Evolutionary conservation across 148 eudicot species (phyloP), one percentile per base, ranked within the genome.

Genomic region (Drosera capensis): DNA sequence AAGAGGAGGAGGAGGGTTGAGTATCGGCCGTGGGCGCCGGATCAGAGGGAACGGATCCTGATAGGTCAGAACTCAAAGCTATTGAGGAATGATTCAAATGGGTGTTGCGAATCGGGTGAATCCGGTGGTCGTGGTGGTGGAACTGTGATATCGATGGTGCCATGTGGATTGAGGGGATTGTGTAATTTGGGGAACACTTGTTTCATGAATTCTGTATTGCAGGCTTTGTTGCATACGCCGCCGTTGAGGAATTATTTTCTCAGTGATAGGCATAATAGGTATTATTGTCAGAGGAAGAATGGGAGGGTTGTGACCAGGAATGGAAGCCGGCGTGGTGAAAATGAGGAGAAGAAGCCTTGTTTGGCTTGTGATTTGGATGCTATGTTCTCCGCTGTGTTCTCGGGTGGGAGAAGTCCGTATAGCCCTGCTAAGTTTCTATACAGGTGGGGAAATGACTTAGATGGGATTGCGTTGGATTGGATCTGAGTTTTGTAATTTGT

Each of bases 331-430:
- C 43, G 36, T 2, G 14, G 25, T 19, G 22, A 54, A 23, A 70
- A 56, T 17, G 65, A 58, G 24, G 16, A 21, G 3, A 7, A 9
- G 45, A 68, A 41, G 30, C 30, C 72, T 59, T 82, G 93, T 49
- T 68, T 82, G 74, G 77, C 85, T 55, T 82, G 86, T 51, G 93
- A 82, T 51, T 26, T 78, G 66, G 93, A 82, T 70, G 79, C 62
- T 0, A 58, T 82, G 56, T 78, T 74, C 44, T 69, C 82, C 0
- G 79, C 86, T 17, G 71, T 70, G 36, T 82, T 60, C 60, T 78
- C 79, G 5, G 77, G 77, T 30, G 79, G 69, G 36, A 62, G 82
- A 55, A 62, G 28, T 0, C 75, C 86, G 3, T 82, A 68, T 45
- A 82, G 74, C 55, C 93, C 93, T 13, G 82, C 86, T 38, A 67